Percentiles rank a stretch among this genome's conserved stretches.
These are phyloP conservation scores for Amanita pseudoporphyria DNA, from an alignment of 768 basidiomycete species.

Conservation along the genomic window DNA sequence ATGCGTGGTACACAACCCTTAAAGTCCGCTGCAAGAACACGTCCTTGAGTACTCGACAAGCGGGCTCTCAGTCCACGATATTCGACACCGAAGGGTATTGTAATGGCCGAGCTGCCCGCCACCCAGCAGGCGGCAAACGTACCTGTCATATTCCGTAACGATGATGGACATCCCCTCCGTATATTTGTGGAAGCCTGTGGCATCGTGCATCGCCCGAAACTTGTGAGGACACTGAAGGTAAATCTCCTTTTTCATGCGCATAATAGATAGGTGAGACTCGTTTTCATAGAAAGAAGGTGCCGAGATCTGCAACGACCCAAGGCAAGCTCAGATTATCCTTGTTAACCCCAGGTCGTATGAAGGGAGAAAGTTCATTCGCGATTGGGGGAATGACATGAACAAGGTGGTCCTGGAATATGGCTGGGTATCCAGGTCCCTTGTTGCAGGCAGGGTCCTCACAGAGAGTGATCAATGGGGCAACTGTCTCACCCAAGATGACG, in stretches of 20 bases:
- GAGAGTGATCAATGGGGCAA: slow-evolving; percentile 46
- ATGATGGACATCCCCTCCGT: slow-evolving; percentile 31
- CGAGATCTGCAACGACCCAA: slow-evolving; percentile 37
- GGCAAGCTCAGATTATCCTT: slow-evolving; percentile 46
- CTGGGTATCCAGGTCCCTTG: slow-evolving; percentile 43
- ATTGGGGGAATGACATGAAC: slow-evolving; percentile 41
- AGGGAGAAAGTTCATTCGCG: slow-evolving; percentile 47
- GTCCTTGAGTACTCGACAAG: too few species aligned
- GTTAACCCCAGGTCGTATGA: slow-evolving; percentile 43
- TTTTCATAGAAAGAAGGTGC: slow-evolving; percentile 44
- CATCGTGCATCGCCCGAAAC: slow-evolving; percentile 36
- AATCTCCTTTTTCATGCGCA: slow-evolving; percentile 9
- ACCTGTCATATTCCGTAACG: slow-evolving; percentile 26
- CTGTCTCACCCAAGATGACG: slow-evolving; percentile 29
- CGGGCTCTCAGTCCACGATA: not conserved
- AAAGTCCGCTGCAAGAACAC: too few species aligned
- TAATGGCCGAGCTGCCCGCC: slow-evolving; percentile 1
- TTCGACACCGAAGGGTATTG: not conserved
- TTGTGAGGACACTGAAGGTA: slow-evolving; percentile 43
- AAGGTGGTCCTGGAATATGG: slow-evolving; percentile 43
- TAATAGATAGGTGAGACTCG: not conserved
- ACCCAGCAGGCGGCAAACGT: slow-evolving; percentile 4
- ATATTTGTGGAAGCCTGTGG: slow-evolving; percentile 52
- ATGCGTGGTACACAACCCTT: too few species aligned
- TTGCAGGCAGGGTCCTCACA: slow-evolving; percentile 33